Conservation (phyloP, 1,284 basidiomycete species). For the Naganishia sp. region DNA sequence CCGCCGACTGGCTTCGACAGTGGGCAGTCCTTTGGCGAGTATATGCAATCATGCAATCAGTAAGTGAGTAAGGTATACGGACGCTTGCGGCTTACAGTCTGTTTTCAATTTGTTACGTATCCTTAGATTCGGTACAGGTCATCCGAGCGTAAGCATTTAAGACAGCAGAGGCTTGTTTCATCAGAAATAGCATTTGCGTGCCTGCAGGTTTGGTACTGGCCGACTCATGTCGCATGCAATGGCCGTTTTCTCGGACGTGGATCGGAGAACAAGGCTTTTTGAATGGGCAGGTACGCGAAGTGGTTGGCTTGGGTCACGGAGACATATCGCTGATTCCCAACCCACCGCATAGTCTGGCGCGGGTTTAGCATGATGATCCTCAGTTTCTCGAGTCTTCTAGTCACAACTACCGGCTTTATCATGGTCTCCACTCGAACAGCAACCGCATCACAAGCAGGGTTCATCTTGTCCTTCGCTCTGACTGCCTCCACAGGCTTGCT, state of each 20-base stretch:
- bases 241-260: constrained; percentile 45
- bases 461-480: constrained; percentile 54
- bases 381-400: constrained; percentile 42
- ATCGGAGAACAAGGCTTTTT: constrained; percentile 42
- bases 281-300: constrained; percentile 41
- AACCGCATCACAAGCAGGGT: constrained; percentile 54
- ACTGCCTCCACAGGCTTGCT: constrained; percentile 47
- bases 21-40: constrained; percentile 53
- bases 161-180: too few relatives aligned
- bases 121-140: constrained; percentile 43
- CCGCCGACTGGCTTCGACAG: constrained; percentile 45
- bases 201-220: constrained; percentile 44
- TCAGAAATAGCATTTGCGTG: not conserved
- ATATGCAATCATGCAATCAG: constrained; percentile 55
- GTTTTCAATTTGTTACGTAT: not conserved
- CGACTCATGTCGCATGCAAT: constrained; percentile 47
- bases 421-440: constrained; percentile 50
- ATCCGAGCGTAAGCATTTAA: constrained; percentile 47
- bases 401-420: constrained; percentile 51
- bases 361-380: constrained; percentile 44
- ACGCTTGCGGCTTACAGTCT: not conserved
- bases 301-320: too few relatives aligned
- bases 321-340: too few relatives aligned
- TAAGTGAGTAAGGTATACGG: not conserved
- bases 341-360: constrained; percentile 37